A percentile compares a stretch with the other conserved stretches of the same genome.
phyloP scores from a whole-genome alignment of 345 rosid genomes.

The Eucalyptus marginata region DNA sequence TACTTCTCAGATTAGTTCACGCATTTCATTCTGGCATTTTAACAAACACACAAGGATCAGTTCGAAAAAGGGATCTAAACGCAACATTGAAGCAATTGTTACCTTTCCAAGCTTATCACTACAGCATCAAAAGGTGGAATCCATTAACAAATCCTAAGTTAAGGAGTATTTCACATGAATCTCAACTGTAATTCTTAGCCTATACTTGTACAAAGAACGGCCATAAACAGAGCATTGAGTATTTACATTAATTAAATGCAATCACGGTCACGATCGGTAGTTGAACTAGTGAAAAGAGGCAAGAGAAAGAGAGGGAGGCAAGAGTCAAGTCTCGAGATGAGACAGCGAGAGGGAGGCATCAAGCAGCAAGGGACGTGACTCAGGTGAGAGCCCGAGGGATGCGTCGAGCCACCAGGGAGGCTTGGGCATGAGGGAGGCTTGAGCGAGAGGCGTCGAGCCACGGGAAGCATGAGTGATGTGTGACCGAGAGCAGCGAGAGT shows the following conservation, averaged over 20 bases:
- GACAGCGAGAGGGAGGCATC: neutral
- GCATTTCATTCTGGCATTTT: too few species aligned
- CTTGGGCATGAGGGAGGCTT: too few species aligned
- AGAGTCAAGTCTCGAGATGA: neutral
- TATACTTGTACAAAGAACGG: neutral
- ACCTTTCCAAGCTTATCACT: neutral
- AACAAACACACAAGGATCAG: neutral
- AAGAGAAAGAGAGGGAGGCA: neutral
- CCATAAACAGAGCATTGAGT: neutral
- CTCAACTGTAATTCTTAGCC: neutral
- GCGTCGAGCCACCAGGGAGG: neutral
- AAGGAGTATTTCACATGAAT: neutral
- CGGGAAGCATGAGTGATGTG: neutral
- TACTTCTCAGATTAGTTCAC: neutral
- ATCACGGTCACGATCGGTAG: neutral
- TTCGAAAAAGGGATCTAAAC: neutral
- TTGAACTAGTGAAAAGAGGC: neutral
- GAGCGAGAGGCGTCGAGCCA: too few species aligned
- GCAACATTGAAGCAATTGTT: neutral
- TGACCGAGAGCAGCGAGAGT: neutral
- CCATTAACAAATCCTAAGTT: neutral
- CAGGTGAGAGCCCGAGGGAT: neutral
- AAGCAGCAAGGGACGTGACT: accelerated
- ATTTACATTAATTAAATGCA: neutral
- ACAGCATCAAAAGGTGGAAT: neutral